These are phyloP conservation scores for Dioscorea cayenensis DNA, from an alignment of 116 monocot species.

Conservation along the genomic window DNA sequence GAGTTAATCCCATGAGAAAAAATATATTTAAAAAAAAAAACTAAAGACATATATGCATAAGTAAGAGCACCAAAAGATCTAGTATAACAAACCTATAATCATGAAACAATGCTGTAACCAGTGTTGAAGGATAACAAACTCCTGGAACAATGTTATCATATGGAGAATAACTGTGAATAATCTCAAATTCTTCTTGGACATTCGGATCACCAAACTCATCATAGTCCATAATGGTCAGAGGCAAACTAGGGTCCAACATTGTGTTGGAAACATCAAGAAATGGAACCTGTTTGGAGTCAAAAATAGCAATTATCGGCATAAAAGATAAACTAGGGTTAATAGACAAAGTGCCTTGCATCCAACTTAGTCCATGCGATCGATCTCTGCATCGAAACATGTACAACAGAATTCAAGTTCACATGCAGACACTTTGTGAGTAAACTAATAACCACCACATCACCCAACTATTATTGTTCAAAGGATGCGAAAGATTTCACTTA, in stretches of 20 bases:
- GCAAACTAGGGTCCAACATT: conserved; percentile 77
- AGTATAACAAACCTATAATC: conserved; percentile 59
- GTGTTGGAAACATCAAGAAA: conserved; percentile 97
- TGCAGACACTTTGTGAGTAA: too few relatives aligned
- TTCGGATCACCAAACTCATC: conserved; percentile 96
- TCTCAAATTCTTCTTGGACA: conserved; percentile 49
- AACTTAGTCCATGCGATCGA: background rate
- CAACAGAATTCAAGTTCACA: too few relatives aligned
- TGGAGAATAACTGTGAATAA: conserved; percentile 74
- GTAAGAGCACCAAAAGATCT: background rate
- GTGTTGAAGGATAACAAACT: conserved; percentile 58
- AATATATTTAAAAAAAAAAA: background rate
- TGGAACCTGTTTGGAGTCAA: conserved; percentile 63
- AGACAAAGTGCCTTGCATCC: background rate
- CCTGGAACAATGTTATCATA: conserved; percentile 68
- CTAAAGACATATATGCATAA: background rate
- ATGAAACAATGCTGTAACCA: conserved; percentile 78
- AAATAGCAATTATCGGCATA: background rate
- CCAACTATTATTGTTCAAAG: too few relatives aligned
- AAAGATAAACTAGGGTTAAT: background rate
- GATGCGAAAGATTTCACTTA: too few relatives aligned
- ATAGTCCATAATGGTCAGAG: conserved; percentile 85
- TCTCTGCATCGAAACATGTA: too few relatives aligned
- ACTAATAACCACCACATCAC: too few relatives aligned
- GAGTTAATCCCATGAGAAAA: background rate